Percentiles rank a stretch among this genome's conserved stretches.
Conservation (phyloP, 371 early-diverging fungal genomes). For the Saksenaea oblongispora region DNA sequence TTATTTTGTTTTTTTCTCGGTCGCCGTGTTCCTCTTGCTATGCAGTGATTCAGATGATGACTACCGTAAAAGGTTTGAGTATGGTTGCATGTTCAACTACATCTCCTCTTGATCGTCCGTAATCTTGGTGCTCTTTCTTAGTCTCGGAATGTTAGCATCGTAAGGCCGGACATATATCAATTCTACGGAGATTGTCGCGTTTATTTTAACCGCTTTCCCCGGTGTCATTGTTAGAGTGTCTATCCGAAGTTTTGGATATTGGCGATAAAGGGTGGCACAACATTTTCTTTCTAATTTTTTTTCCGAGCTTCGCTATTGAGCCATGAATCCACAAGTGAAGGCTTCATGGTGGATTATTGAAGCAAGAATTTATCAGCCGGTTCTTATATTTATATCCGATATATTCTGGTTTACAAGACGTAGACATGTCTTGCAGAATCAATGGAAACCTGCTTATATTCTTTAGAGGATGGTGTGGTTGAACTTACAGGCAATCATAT, state of each 20-base stretch:
- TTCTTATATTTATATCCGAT: not conserved
- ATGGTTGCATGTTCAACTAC: constrained; percentile 1
- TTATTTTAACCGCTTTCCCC: not conserved
- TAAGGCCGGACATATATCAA: constrained; percentile 56
- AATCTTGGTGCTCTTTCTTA: constrained; percentile 48
- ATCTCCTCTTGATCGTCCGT: constrained; percentile 28
- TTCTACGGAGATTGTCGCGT: constrained; percentile 1
- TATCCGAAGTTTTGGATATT: constrained; percentile 18
- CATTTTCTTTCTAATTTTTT: constrained; percentile 10
- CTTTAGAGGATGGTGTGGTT: not conserved
- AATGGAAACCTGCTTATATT: not conserved
- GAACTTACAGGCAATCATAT: not conserved
- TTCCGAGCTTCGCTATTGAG: constrained; percentile 30
- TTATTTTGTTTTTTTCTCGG: not conserved
- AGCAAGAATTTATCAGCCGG: not conserved
- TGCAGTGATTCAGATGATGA: not conserved
- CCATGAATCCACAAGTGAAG: constrained; percentile 11
- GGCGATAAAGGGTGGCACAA: constrained; percentile 52
- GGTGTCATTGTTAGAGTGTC: constrained; percentile 42
- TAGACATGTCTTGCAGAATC: not conserved
- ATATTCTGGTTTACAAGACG: not conserved
- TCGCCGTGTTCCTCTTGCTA: not conserved
- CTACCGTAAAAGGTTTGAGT: constrained; percentile 35
- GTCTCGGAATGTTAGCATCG: constrained; percentile 28
- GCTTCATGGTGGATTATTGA: constrained; percentile 9